phyloP scores from a whole-genome alignment of 1,284 basidiomycete genomes.

The Mycena citricolor region DNA sequence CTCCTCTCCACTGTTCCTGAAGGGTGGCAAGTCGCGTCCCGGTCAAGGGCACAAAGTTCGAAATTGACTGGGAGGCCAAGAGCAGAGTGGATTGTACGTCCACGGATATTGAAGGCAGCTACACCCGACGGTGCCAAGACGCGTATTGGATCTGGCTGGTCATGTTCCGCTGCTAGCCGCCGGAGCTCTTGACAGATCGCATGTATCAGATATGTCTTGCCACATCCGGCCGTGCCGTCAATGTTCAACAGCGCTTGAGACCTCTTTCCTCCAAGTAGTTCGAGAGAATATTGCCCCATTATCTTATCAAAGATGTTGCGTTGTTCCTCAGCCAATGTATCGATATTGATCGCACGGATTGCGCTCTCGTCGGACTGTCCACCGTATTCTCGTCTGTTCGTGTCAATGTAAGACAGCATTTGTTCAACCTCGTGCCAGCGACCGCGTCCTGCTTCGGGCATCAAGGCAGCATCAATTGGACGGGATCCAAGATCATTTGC shows the following conservation, averaged over 20 bases:
- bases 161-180: not conserved
- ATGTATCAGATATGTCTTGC: conserved; percentile 15
- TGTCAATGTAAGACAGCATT: conserved; percentile 4
- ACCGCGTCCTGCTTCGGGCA: conserved; percentile 2
- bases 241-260: too few species aligned
- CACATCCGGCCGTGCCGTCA: conserved; percentile 10
- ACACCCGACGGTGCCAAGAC: conserved; percentile 19
- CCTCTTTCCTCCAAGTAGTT: too few species aligned
- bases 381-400: conserved; percentile 2
- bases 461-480: conserved; percentile 11
- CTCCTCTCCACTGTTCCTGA: conserved; percentile 17
- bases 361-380: too few species aligned
- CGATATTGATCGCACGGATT: too few species aligned
- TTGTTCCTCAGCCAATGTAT: too few species aligned
- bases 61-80: not conserved
- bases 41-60: not conserved
- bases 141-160: conserved; percentile 3
- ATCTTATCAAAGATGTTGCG: too few species aligned
- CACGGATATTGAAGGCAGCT: conserved; percentile 6
- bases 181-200: conserved; percentile 13
- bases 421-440: conserved; percentile 4
- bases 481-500: conserved; percentile 7
- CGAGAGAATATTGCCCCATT: too few species aligned
- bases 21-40: conserved; percentile 3
- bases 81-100: conserved; percentile 5